Percentiles rank a stretch among this genome's conserved stretches.
Conservation (phyloP, 2,329 filamentous ascomycete genomes). For the Hymenoscyphus albidus region DNA sequence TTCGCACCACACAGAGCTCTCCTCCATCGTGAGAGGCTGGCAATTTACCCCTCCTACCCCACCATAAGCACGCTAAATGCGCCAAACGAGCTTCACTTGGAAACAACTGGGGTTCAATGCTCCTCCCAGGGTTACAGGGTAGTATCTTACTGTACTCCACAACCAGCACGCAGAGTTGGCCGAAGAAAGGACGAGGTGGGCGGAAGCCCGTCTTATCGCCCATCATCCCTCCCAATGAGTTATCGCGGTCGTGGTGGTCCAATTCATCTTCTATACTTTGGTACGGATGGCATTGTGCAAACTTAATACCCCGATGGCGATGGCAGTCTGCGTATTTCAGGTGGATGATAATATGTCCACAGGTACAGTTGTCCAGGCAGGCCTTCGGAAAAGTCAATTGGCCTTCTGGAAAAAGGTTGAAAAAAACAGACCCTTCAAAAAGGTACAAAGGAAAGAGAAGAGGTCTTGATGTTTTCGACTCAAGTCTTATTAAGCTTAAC, state of each 20-base stretch:
- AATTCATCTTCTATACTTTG: not conserved
- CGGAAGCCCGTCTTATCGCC: slow-evolving; percentile 6
- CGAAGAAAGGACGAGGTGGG: slow-evolving; percentile 17
- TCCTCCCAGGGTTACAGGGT: not conserved
- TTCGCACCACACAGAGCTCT: slow-evolving; percentile 8
- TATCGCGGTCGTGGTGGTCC: slow-evolving; percentile 9
- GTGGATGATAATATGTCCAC: not conserved
- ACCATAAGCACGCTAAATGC: slow-evolving; percentile 9
- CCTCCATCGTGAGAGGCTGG: not conserved
- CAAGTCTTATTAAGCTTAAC: not conserved
- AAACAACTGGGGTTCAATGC: not conserved
- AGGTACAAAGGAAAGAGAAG: no score
- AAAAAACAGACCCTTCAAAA: not conserved
- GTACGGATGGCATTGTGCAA: not conserved
- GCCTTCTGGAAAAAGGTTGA: not conserved
- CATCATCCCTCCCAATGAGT: slow-evolving; percentile 5
- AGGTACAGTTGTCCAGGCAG: not conserved
- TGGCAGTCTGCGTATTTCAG: not conserved
- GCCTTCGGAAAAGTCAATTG: not conserved
- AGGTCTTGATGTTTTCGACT: no score
- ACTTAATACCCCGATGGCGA: not conserved
- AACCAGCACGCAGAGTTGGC: slow-evolving; percentile 9
- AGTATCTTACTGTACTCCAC: not conserved
- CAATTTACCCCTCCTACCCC: slow-evolving; percentile 16
- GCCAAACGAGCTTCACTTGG: slow-evolving; percentile 10